Percentiles rank a stretch among this genome's conserved stretches.
phyloP scores from a whole-genome alignment of 441 rosid genomes.

The Iberis amara region DNA sequence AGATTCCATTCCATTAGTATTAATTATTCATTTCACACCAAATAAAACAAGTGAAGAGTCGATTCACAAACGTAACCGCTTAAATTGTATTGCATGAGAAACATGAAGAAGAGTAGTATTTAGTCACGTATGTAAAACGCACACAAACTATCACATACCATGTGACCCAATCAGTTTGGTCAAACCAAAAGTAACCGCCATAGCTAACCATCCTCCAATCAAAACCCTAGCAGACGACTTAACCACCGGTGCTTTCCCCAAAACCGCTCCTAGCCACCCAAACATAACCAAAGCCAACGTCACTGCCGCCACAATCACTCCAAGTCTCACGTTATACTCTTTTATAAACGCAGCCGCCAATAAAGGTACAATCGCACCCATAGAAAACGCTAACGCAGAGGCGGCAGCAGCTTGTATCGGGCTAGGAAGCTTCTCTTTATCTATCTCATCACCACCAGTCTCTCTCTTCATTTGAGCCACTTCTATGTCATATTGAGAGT shows the following conservation, averaged over 20 bases:
- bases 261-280: slow-evolving; percentile 68
- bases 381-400: slow-evolving; percentile 65
- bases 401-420: slow-evolving; percentile 77
- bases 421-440: slow-evolving; percentile 49
- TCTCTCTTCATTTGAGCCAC: slow-evolving; percentile 58
- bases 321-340: slow-evolving; percentile 48
- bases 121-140: slow-evolving; percentile 21
- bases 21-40: background rate
- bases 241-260: slow-evolving; percentile 62
- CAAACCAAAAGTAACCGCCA: slow-evolving; percentile 75
- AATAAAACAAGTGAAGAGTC: background rate
- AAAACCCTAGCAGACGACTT: slow-evolving; percentile 59
- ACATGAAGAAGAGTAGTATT: slow-evolving; percentile 21
- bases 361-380: slow-evolving; percentile 74
- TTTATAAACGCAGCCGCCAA: slow-evolving; percentile 63
- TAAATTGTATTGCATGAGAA: slow-evolving; percentile 20
- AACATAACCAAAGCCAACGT: slow-evolving; percentile 50
- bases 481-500: slow-evolving; percentile 74
- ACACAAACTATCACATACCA: slow-evolving; percentile 37
- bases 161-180: slow-evolving; percentile 61
- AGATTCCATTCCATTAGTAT: too few relatives aligned
- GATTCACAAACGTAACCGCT: slow-evolving; percentile 24
- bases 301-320: slow-evolving; percentile 45
- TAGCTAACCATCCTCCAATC: slow-evolving; percentile 83
- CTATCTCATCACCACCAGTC: slow-evolving; percentile 25